phyloP scores from a whole-genome alignment of 139 green algal species.

The Closterium sp. region DNA sequence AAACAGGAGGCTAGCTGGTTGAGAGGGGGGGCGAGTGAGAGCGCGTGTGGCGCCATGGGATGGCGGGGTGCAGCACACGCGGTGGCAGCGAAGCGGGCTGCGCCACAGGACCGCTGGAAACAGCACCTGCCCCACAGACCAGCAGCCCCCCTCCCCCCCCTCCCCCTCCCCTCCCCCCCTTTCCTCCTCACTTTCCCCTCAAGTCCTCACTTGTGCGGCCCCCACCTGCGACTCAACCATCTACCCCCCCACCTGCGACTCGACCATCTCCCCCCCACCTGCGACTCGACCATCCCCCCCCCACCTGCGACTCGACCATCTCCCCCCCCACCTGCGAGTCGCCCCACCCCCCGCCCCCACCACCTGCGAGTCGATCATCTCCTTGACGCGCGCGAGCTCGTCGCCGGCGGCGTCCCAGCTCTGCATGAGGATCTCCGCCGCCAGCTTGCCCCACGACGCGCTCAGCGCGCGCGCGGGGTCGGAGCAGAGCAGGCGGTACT shows the following conservation, averaged over 20 bases:
- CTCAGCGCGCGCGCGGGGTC: slow-evolving; percentile 75
- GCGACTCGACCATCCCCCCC: no score
- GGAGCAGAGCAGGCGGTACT: slow-evolving; percentile 87
- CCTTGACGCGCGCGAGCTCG: slow-evolving; percentile 87
- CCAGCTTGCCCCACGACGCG: slow-evolving; percentile 95
- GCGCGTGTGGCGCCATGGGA: no score
- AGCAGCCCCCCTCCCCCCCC: background rate
- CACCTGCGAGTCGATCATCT: slow-evolving; percentile 81
- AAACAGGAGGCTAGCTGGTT: background rate
- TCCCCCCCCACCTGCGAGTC: background rate
- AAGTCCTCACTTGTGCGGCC: background rate
- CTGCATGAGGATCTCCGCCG: slow-evolving; percentile 89
- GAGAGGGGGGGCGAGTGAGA: background rate
- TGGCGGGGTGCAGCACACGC: no score
- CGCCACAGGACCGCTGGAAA: no score
- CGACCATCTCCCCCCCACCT: no score
- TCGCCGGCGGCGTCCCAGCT: slow-evolving; percentile 83
- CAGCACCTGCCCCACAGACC: background rate
- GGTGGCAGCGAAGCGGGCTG: no score
- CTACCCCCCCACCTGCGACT: no score
- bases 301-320: no score
- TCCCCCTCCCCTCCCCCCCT: no score
- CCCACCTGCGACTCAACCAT: no score
- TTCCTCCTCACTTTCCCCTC: no score
- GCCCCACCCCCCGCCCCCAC: no score